Percentiles rank a stretch among this genome's conserved stretches.
Evolutionary conservation across 192 early-diverging fungal genomes (phyloP).

Genomic region (Chytriomyces sp.): DNA sequence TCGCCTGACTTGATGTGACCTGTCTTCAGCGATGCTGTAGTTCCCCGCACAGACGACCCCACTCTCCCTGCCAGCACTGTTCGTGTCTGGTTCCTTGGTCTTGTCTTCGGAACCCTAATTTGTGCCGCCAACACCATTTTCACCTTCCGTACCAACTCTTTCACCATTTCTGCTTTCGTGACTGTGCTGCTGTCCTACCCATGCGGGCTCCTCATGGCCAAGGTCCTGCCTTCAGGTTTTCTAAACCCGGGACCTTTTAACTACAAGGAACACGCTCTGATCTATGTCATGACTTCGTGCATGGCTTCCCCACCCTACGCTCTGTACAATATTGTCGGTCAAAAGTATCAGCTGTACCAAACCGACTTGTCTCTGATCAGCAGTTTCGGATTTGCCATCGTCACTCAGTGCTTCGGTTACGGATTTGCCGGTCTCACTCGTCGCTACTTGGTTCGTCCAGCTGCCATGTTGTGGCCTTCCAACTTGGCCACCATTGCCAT

Average conservation of each 20-base stretch:
- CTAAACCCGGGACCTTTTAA: constrained; percentile 29
- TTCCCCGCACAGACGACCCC: constrained; percentile 41
- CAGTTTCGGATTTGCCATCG: not conserved
- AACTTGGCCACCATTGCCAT: constrained; percentile 77
- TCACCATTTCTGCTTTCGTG: not conserved
- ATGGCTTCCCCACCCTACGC: not conserved
- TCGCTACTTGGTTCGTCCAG: constrained; percentile 78
- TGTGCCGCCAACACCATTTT: constrained; percentile 6
- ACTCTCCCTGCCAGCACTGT: constrained; percentile 72
- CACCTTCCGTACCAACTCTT: constrained; percentile 24
- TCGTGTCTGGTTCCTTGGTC: constrained; percentile 74
- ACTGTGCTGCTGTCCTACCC: constrained; percentile 1
- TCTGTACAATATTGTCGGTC: constrained; percentile 23
- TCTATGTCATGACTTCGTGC: constrained; percentile 45
- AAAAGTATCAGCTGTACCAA: constrained; percentile 19
- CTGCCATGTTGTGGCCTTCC: constrained; percentile 84
- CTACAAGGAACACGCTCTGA: constrained; percentile 73
- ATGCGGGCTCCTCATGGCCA: constrained; percentile 32
- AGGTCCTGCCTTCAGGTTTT: constrained; percentile 3
- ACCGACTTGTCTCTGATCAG: not conserved
- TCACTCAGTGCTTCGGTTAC: constrained; percentile 63
- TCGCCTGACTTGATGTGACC: too few relatives aligned
- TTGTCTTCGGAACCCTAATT: constrained; percentile 51
- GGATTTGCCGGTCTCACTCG: constrained; percentile 72
- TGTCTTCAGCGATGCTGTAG: not conserved